Evolutionary conservation across 345 rosid genomes (phyloP).

Genomic region (Erucastrum elatum): DNA sequence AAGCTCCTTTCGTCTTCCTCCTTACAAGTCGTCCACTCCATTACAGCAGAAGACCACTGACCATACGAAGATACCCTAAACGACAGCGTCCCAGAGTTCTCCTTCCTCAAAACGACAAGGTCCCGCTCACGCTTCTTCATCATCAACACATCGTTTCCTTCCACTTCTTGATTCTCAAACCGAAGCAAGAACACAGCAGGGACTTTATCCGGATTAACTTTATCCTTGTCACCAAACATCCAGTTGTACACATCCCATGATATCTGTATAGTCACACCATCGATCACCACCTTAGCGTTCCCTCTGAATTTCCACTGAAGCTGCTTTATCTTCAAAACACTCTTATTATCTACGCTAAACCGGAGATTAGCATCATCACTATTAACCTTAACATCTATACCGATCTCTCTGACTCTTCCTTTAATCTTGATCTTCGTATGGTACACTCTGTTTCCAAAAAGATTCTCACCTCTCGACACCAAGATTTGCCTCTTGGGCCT

Average conservation of each 20-base stretch:
- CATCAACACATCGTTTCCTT: slow-evolving; percentile 33
- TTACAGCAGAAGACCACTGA: slow-evolving; percentile 63
- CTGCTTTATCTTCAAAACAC: slow-evolving; percentile 63
- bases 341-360: slow-evolving; percentile 53
- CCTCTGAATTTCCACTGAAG: slow-evolving; percentile 93
- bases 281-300: slow-evolving; percentile 64
- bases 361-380: slow-evolving; percentile 43
- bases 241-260: slow-evolving; percentile 94
- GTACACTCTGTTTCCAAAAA: slow-evolving; percentile 63
- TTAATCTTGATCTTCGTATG: slow-evolving; percentile 63
- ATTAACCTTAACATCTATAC: slow-evolving; percentile 55
- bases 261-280: slow-evolving; percentile 64
- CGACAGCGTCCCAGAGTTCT: slow-evolving; percentile 57
- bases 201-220: slow-evolving; percentile 25
- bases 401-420: slow-evolving; percentile 54
- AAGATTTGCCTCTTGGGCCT: slow-evolving; percentile 45
- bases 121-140: slow-evolving; percentile 30
- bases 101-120: slow-evolving; percentile 38
- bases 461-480: slow-evolving; percentile 67
- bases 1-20: slow-evolving; percentile 32
- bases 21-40: slow-evolving; percentile 72
- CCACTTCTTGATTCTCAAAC: slow-evolving; percentile 52
- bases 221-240: slow-evolving; percentile 49
- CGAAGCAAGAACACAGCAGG: slow-evolving; percentile 76
- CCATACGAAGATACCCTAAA: slow-evolving; percentile 62